Evolutionary conservation across 2,329 filamentous ascomycete species (phyloP).

Genomic region (Sphaerulina populicola): DNA sequence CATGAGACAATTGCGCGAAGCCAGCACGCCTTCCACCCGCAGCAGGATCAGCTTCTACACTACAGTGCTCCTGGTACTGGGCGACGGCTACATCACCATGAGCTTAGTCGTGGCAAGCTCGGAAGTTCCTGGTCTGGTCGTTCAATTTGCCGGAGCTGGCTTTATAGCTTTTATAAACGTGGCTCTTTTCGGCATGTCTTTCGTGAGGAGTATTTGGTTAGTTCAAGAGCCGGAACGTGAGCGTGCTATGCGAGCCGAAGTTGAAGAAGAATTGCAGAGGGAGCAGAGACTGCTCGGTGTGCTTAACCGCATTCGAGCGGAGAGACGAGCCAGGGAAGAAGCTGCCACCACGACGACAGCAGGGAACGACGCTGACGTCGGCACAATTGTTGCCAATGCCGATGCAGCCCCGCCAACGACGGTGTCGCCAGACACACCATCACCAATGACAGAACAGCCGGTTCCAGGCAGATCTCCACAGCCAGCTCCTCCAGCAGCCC

Average conservation of each 20-base stretch:
- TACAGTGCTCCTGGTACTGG: constrained; percentile 53
- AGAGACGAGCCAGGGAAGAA: constrained; percentile 16
- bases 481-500: constrained; percentile 38
- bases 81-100: constrained; percentile 52
- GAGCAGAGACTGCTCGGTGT: constrained; percentile 20
- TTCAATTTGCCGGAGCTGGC: constrained; percentile 48
- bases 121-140: constrained; percentile 48
- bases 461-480: constrained; percentile 12
- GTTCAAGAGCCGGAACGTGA: constrained; percentile 49
- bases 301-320: constrained; percentile 21
- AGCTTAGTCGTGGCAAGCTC: constrained; percentile 48
- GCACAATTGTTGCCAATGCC: background rate
- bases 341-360: constrained; percentile 7
- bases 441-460: constrained; percentile 17
- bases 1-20: constrained; percentile 55
- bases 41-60: constrained; percentile 58
- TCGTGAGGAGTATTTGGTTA: constrained; percentile 59
- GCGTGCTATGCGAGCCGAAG: constrained; percentile 38
- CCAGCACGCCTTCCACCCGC: constrained; percentile 55
- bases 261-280: constrained; percentile 30
- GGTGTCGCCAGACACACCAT: constrained; percentile 16
- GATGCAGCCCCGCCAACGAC: background rate
- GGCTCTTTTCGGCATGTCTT: constrained; percentile 56
- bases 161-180: constrained; percentile 55
- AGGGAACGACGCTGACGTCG: background rate